phyloP scores from a whole-genome alignment of 2,329 filamentous ascomycete species.

The Fusarium foetens region DNA sequence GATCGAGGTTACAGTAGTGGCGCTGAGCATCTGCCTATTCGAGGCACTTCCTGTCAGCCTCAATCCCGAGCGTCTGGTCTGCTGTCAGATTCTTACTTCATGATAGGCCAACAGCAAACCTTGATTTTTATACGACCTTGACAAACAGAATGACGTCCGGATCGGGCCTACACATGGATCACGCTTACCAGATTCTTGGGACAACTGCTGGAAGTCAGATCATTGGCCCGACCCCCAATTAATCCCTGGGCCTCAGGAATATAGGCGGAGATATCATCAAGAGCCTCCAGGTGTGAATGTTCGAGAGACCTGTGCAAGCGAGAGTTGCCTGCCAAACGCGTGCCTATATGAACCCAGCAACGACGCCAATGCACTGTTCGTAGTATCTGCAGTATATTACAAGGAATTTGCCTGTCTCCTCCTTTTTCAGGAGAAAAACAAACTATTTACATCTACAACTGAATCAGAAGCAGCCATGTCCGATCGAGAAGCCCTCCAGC shows the following conservation, averaged over 20 bases:
- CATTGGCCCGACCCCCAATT: conserved; percentile 22
- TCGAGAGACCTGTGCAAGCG: conserved; percentile 2
- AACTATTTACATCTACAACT: background rate
- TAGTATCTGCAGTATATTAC: background rate
- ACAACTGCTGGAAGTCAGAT: background rate
- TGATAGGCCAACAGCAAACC: conserved; percentile 22
- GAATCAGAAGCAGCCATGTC: conserved; percentile 10
- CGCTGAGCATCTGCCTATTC: conserved; percentile 28
- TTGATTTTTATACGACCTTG: conserved; percentile 18
- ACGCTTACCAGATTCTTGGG: conserved; percentile 35
- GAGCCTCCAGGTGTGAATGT: conserved; percentile 5
- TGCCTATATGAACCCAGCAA: conserved; percentile 9
- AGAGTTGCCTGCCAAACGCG: background rate
- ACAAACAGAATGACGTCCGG: conserved; percentile 26
- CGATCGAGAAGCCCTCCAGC: conserved; percentile 1
- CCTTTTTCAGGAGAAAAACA: background rate
- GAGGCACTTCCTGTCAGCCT: conserved; percentile 26
- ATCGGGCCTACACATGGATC: conserved; percentile 26
- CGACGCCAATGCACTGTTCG: background rate
- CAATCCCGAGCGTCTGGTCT: conserved; percentile 36
- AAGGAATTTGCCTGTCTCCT: background rate
- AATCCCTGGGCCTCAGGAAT: conserved; percentile 10
- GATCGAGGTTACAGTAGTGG: conserved; percentile 21
- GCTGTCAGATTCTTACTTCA: conserved; percentile 38
- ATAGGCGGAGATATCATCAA: conserved; percentile 20